Evolutionary conservation across 2,329 filamentous ascomycete species (phyloP), one percentile per base, ranked within the genome.

Genomic region (Xylaria sp.): DNA sequence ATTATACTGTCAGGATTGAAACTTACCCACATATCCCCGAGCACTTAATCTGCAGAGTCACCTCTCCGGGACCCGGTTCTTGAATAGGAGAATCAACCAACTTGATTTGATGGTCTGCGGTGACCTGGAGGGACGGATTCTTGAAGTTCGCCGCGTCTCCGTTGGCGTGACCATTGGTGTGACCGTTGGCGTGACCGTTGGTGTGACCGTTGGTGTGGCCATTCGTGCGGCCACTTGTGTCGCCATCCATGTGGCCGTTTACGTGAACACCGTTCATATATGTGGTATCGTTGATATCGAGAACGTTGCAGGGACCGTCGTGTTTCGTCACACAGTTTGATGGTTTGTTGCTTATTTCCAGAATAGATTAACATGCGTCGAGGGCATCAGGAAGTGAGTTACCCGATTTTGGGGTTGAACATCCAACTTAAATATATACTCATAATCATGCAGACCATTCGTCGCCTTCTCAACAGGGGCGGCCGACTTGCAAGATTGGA

Each of bases 11-110:
- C n/a, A n/a, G n/a, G 2, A 39, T 8, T 13, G 22, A 26, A 20
- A 54, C 70, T 63, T 69, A 84, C 77, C 85, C 85, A 70, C 85
- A 88, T 37, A 88, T 83, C 40, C 85, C 85, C 2, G 84, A 86
- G 1, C 79, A 78, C 65, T 84, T 85, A 60, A 88, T 77, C 55
- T 87, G 84, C 8, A 88, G 62, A 1, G 86, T 70, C 1, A 83
- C 84, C 59, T 87, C 80, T 16, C 79, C 81, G 6, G 71, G 69
- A 6, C 73, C 72, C 2, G 84, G 84, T 22, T 75, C 76, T 60
- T 78, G 76, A 1, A 87, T 77, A 6, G 84, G 83, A 1, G 81
- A 81, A 41, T 86, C 78, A 22, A 80, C 74, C 11, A 77, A 66
- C 64, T 85, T 85, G 50, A 87, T 65, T 4, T 74, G 73, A 63